A percentile compares a stretch with the other conserved stretches of the same genome.
Conservation (phyloP, 768 basidiomycete genomes). For the Kwoniella dendrophila region DNA sequence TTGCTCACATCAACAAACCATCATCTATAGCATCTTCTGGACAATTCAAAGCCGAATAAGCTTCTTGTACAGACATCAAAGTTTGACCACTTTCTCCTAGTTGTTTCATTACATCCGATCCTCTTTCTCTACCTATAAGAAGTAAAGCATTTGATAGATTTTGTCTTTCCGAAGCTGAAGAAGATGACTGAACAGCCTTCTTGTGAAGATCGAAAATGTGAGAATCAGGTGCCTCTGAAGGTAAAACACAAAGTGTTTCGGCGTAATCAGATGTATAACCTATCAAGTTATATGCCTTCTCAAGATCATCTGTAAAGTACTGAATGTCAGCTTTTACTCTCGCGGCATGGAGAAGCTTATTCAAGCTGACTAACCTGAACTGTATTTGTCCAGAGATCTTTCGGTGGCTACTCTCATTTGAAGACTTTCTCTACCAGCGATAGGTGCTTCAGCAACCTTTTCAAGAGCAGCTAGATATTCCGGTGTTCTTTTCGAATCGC, state of each 20-base stretch:
- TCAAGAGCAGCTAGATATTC: slow-evolving; percentile 39
- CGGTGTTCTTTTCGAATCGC: slow-evolving; percentile 18
- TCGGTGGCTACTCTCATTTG: slow-evolving; percentile 37
- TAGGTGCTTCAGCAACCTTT: slow-evolving; percentile 22
- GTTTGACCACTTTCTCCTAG: slow-evolving; percentile 39
- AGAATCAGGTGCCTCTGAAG: slow-evolving; percentile 42
- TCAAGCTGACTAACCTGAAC: slow-evolving; percentile 28
- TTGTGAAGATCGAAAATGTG: slow-evolving; percentile 42
- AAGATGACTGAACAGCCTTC: slow-evolving; percentile 28
- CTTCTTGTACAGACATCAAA: slow-evolving; percentile 41
- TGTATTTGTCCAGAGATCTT: slow-evolving; percentile 38
- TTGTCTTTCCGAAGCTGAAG: slow-evolving; percentile 16
- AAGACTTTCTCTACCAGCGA: slow-evolving; percentile 30
- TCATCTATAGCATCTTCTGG: slow-evolving; percentile 46
- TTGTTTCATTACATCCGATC: slow-evolving; percentile 28
- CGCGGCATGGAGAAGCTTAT: background rate
- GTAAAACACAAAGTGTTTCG: slow-evolving; percentile 19
- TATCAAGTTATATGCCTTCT: slow-evolving; percentile 37
- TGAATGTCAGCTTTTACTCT: slow-evolving; percentile 6
- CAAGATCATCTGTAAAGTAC: slow-evolving; percentile 29
- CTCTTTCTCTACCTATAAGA: slow-evolving; percentile 29
- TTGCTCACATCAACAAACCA: slow-evolving; percentile 45
- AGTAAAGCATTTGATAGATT: slow-evolving; percentile 29
- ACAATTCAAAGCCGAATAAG: slow-evolving; percentile 41
- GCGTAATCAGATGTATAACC: slow-evolving; percentile 38